phyloP scores from a whole-genome alignment of 225 moss, liverwort and hornwort genomes.

The Sphagnum tenellum region DNA sequence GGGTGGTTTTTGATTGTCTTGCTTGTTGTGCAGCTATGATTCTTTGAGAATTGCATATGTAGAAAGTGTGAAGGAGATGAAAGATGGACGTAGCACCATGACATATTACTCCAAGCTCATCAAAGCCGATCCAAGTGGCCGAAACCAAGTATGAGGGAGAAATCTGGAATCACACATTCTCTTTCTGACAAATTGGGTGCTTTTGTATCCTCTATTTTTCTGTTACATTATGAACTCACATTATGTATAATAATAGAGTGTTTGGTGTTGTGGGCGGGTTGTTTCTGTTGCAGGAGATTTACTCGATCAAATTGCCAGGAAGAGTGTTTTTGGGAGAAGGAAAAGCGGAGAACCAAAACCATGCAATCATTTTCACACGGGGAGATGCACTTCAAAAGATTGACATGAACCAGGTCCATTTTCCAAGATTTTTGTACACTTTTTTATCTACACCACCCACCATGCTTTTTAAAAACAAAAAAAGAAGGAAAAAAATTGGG shows the following conservation, averaged over 20 bases:
- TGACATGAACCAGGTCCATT: constrained; percentile 56
- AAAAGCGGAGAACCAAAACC: constrained; percentile 65
- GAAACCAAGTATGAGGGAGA: constrained; percentile 31
- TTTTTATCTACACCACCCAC: no score
- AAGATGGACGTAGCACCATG: constrained; percentile 13
- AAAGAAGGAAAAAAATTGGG: no score
- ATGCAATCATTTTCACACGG: constrained; percentile 60
- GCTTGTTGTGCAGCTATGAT: constrained; percentile 24
- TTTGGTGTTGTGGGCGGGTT: no score
- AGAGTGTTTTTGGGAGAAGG: constrained; percentile 37
- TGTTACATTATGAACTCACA: no score
- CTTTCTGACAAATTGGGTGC: no score
- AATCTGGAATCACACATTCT: no score
- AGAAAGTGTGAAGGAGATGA: constrained; percentile 25
- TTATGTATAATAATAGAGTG: no score
- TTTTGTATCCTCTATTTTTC: no score
- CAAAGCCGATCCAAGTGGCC: constrained; percentile 57
- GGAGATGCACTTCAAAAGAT: constrained; percentile 68
- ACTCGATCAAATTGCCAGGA: constrained; percentile 54
- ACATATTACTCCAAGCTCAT: constrained; percentile 47
- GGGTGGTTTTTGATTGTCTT: no score
- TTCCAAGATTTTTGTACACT: no score
- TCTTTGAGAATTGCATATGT: constrained; percentile 50
- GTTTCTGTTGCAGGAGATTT: constrained; percentile 32
- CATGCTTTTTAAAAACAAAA: no score